Evolutionary conservation across 768 basidiomycete species (phyloP), one percentile per base, ranked within the genome.

Genomic region (Pulveroboletus ravenelii): DNA sequence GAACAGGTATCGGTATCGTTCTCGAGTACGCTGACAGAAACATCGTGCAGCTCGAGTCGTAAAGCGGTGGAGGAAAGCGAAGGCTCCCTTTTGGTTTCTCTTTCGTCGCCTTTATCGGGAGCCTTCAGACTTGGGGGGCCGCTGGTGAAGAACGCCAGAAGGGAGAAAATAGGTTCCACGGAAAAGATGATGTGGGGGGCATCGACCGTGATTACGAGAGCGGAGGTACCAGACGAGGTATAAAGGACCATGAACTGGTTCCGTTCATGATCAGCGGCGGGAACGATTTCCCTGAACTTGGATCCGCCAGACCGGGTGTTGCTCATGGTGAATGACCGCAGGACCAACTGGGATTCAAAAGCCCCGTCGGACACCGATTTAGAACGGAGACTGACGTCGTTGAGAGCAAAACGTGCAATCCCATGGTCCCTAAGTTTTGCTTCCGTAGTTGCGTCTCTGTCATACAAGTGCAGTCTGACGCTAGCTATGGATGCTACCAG

Each of bases 191-290:
- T 76, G 62, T 87, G 82, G 6, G 96, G 96, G 18, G 91, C 92
- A 62, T 99, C 96, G 27, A 99, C 75, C 1, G 90, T 72, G 49
- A 98, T 78, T 6, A 84, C 85, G n/a, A 92, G 74, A 4, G 89
- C 75, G 34, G 82, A 74, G 18, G 71, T 64, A 14, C 86, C 84
- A 10, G 91, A 77, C 56, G 79, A 79, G 2, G 89, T 89, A 67
- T 89, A 97, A 30, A 96, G 78, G 15, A 96, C 64, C 90, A 95
- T 96, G 63, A 98, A 87, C 61, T 96, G 92, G 52, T 94, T 93
- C 45, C 89, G 75, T 52, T 85, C 80, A 59, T 96, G 92, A 50
- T 84, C 80, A 13, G 91, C 87, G 6, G 93, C 85, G 12, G 96
- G 95, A 53, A 99, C 89, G 50, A 99, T 93, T 67, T 98, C 94